A percentile compares a stretch with the other conserved stretches of the same genome.
These are phyloP conservation scores for Tanacetum coccineum DNA, from an alignment of 129 eudicot species.

Conservation along the genomic window DNA sequence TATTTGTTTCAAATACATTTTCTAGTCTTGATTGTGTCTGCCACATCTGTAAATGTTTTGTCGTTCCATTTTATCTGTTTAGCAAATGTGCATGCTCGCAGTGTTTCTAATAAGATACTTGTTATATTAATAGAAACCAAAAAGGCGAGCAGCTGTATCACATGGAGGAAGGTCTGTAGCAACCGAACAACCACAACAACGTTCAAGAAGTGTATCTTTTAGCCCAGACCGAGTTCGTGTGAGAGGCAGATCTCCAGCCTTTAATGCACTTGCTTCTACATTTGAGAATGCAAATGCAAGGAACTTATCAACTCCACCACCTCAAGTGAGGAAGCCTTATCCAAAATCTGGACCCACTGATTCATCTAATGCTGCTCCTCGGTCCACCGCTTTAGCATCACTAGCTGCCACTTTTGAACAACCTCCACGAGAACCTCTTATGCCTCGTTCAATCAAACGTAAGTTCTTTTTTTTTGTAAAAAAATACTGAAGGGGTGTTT, in stretches of 20 bases:
- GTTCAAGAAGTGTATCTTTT: constrained; percentile 86
- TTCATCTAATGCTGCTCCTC: constrained; percentile 43
- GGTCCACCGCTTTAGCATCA: constrained; percentile 63
- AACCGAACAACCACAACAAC: constrained; percentile 77
- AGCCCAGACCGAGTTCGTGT: constrained; percentile 81
- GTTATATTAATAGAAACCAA: constrained; percentile 66
- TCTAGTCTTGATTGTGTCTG: too few species aligned
- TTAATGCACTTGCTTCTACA: constrained; percentile 92
- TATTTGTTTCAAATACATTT: too few species aligned
- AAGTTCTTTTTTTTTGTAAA: constrained; percentile 7
- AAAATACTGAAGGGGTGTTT: neutral
- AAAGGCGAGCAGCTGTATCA: constrained; percentile 66
- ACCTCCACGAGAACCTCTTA: constrained; percentile 45
- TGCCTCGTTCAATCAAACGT: constrained; percentile 83
- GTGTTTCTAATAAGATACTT: constrained; percentile 9
- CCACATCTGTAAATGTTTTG: too few species aligned
- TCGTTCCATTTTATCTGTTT: neutral
- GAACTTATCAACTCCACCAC: constrained; percentile 97
- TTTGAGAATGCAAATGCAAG: constrained; percentile 78
- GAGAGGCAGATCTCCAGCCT: constrained; percentile 96
- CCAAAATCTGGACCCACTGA: constrained; percentile 63
- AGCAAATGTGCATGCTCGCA: constrained; percentile 9
- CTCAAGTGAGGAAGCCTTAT: constrained; percentile 63
- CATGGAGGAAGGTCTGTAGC: constrained; percentile 72
- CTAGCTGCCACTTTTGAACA: constrained; percentile 61